These are phyloP conservation scores for Cystoderma amianthinum DNA, from an alignment of 768 basidiomycete genomes.

Conservation along the genomic window DNA sequence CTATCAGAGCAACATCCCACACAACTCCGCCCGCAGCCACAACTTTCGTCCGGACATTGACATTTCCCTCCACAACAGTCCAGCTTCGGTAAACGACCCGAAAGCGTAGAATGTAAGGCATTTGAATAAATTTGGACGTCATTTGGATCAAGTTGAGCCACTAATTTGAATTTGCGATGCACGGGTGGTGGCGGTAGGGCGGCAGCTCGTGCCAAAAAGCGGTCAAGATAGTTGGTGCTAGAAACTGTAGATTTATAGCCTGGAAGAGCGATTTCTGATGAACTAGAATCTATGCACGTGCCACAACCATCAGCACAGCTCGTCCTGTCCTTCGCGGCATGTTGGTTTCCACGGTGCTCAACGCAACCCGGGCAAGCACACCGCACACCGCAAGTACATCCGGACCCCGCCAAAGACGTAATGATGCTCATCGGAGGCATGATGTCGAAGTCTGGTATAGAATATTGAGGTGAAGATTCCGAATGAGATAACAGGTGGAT, in stretches of 20 bases:
- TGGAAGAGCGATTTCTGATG: slow-evolving; percentile 11
- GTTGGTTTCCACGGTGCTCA: slow-evolving; percentile 53
- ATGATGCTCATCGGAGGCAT: slow-evolving; percentile 60
- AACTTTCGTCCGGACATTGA: slow-evolving; percentile 45
- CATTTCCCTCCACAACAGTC: slow-evolving; percentile 63
- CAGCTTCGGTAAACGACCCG: slow-evolving; percentile 54
- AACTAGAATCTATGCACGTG: slow-evolving; percentile 51
- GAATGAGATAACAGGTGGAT: slow-evolving; percentile 25
- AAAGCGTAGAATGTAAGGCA: slow-evolving; percentile 30
- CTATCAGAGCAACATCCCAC: slow-evolving; percentile 38
- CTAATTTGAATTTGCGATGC: slow-evolving; percentile 26
- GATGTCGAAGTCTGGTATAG: slow-evolving; percentile 39
- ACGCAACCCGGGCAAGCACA: slow-evolving; percentile 73
- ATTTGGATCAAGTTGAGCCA: slow-evolving; percentile 39
- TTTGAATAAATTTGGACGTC: slow-evolving; percentile 42
- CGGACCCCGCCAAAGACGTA: slow-evolving; percentile 54
- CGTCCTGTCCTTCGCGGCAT: slow-evolving; percentile 30
- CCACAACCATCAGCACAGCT: slow-evolving; percentile 41
- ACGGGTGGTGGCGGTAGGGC: slow-evolving; percentile 54
- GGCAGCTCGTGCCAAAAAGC: slow-evolving; percentile 65
- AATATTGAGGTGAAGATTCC: slow-evolving; percentile 10
- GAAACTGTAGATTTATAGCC: slow-evolving; percentile 3
- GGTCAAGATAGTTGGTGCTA: slow-evolving; percentile 38
- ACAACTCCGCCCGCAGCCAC: slow-evolving; percentile 53
- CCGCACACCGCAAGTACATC: slow-evolving; percentile 63